Base-by-base conservation (phyloP, 352 stramenopile genomes). In the Phytophthora quininea region DNA sequence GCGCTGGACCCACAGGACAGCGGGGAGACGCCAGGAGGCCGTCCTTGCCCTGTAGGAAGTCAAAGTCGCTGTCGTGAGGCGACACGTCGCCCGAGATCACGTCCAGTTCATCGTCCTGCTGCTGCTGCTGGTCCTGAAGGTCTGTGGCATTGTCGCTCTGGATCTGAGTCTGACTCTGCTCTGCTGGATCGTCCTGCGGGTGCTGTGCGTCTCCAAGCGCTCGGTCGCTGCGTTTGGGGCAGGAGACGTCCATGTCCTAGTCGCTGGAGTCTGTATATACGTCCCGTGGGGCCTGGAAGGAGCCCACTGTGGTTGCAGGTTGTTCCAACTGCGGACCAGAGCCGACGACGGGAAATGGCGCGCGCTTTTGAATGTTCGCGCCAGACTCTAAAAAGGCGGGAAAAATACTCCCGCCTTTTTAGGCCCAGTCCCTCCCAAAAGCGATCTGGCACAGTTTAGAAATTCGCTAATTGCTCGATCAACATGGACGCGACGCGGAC, bases 81-180 rank as follows among this genome's bases (percentile, higher is more conserved):
- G 67, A 85, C 43, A 62, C 70, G 45, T 89, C 77, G 40, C 68
- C 77, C 8, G 80, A 89, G 47, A 89, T 79, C 37, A 89, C 68
- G 48, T 76, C 89, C 30, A 88, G 56, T 48, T 63, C 81, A 3
- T 76, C 73, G 30, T 74, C 37, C 48, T 76, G 59, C 15, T 72
- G 30, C 64, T 47, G 19, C 45, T 69, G 49, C 35, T 37, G 35
- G 15, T 86, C 37, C 30, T 59, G 19, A 24, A 24, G 19, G 19
- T 24, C 19, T 24, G 19, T 24, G 19, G 19, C 19, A 24, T 24
- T 24, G 19, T 24, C 19, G 65, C 55, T 70, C 62, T 60, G 54
- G 48, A 38, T 58, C 43, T 52, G 27, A 8, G 29, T 29, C 54
- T 31, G 3, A 29, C 10, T 11, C 35, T 40, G 35, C 35, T 40